Evolutionary conservation across 768 basidiomycete genomes (phyloP), one percentile per base, ranked within the genome.

Genomic region (Boletus eberwhitei): DNA sequence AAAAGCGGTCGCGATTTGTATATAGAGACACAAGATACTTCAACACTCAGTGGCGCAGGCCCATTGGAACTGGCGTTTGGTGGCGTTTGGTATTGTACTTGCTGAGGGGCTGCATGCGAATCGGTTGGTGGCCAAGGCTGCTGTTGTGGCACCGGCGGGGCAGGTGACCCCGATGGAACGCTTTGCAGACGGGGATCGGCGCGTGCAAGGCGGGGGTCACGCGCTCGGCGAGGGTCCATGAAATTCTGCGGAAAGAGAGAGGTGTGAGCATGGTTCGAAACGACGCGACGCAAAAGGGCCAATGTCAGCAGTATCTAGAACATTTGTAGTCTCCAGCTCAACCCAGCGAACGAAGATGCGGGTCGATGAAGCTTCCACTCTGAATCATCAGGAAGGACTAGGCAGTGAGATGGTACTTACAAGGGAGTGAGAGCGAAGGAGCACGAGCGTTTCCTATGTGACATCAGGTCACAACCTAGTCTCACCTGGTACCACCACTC

Each of bases 281-380:
- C 44, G 48, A 44, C 35, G 35, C 42, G 48, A 44, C 35, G 24
- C 29, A 47, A 68, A 67, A 57, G 8, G n/a, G 13, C 29, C 2
- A 75, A 74, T 36, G 73, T 93, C 90, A 93, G 90, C 83, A 93
- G 90, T 93, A 93, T 93, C 90, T 85, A 79, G 89, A 90, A 90
- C 88, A 80, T 83, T 75, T 76, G 64, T 67, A 74, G 88, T 92
- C 90, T 81, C 77, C 89, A 80, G 67, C 58, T 80, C 80, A 75
- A 88, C 85, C 87, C 87, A 73, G 70, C 76, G 58, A 60, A 57
- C 56, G 50, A 41, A 50, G 16, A 69, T 60, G 71, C 73, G 78
- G 87, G 82, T 91, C 79, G 75, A 81, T 87, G 70, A 73, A 86
- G 90, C 75, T 85, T 90, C 90, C 90, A 93, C 90, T 93, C 90